Base-by-base conservation (phyloP, 306 rosid species). In the Hylodesmum podocarpum region DNA sequence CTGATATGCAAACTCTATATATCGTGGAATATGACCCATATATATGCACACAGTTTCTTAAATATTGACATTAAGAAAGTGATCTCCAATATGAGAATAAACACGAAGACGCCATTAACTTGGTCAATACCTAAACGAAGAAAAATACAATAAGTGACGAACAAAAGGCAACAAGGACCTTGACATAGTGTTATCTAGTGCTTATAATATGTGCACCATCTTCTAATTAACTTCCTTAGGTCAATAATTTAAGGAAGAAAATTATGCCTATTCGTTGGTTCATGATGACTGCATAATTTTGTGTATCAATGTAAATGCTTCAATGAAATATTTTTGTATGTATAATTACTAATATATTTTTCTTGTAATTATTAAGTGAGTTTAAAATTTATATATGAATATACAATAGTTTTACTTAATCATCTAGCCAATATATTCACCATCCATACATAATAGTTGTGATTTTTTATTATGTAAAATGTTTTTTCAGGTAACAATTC, bases 91-190 rank as follows among this genome's bases (percentile, higher is more conserved):
- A 50, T 51, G 46, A 75, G 75, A 34, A 49, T 74, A 78, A 86
- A 77, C 79, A 73, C 82, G 58, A 55, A 51, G 81, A 72, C 59
- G 36, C 53, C 64, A 64, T 63, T 71, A 49, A 41, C 57, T 82
- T 87, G 88, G 96, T 88, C 91, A 88, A 88, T 85, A 88, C 91
- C 96, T 88, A 88, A 89, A 89, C 81, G 79, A 69, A 83, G 83
- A 87, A 49, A 78, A 85, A 65, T 47, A 81, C 66, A 61, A 50
- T 67, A 77, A 43, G 65, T 70, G 62, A 62, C 78, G 72, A 50
- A 78, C 75, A 86, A 84, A 68, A 67, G 41, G 27, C 15, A 58
- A 78, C 53, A 59, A 47, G 72, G 40, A 70, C 76, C 80, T 39
- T 73, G 79, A 79, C 54, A 75, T 40, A 82, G 66, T 77, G 77